Evolutionary conservation across 192 early-diverging fungal species (phyloP).

Genomic region (Globomyces pollinis-pini): DNA sequence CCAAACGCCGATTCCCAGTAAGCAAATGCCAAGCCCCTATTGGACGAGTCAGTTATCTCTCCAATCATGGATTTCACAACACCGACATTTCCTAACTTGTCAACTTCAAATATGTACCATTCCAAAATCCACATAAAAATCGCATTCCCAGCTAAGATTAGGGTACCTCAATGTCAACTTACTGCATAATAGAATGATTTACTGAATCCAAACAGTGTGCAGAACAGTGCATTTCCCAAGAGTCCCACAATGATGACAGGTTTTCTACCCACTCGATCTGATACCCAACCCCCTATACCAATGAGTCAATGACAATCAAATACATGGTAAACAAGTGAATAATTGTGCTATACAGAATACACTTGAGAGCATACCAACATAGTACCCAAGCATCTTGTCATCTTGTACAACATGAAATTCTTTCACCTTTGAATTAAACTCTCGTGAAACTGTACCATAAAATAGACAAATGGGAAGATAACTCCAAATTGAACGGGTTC

Average conservation of each 20-base stretch:
- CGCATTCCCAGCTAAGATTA: too few relatives aligned
- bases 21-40: constrained; percentile 68
- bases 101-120: too few relatives aligned
- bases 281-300: constrained; percentile 70
- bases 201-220: constrained; percentile 66
- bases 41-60: constrained; percentile 78
- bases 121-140: constrained; percentile 4
- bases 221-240: constrained; percentile 63
- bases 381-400: constrained; percentile 74
- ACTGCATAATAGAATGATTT: constrained; percentile 50
- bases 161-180: too few relatives aligned
- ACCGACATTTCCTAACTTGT: constrained; percentile 54
- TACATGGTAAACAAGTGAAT: constrained; percentile 42
- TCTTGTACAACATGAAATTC: constrained; percentile 49
- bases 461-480: constrained; percentile 78
- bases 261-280: constrained; percentile 72
- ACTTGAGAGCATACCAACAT: constrained; percentile 65
- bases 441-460: constrained; percentile 61
- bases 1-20: constrained; percentile 68
- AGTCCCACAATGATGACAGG: constrained; percentile 76
- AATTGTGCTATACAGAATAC: constrained; percentile 68
- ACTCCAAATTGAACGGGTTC: constrained; percentile 70
- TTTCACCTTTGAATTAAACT: too few relatives aligned
- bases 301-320: too few relatives aligned
- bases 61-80: constrained; percentile 77